Evolutionary conservation across 2,329 filamentous ascomycete genomes (phyloP).

Genomic region (Aspergillus hortae): DNA sequence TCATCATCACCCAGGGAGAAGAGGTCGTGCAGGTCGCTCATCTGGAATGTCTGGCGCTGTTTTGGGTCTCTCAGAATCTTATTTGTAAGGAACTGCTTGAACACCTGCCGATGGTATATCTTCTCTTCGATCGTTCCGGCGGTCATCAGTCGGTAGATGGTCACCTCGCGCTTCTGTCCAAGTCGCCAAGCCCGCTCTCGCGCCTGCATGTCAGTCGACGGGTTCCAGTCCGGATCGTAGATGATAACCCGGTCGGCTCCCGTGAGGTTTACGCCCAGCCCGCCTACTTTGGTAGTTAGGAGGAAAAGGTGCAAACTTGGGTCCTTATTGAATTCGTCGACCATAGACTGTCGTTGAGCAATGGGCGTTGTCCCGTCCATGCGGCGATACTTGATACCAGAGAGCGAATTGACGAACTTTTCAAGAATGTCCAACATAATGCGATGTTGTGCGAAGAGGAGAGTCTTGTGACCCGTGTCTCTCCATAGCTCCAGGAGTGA

Average conservation of each 20-base stretch:
- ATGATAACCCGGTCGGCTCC: slow-evolving; percentile 96
- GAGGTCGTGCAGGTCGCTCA: slow-evolving; percentile 85
- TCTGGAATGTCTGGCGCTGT: slow-evolving; percentile 84
- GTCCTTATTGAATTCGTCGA: slow-evolving; percentile 87
- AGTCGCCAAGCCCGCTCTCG: slow-evolving; percentile 93
- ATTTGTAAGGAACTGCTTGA: slow-evolving; percentile 96
- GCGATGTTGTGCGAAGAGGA: slow-evolving; percentile 88
- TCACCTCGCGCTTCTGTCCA: slow-evolving; percentile 91
- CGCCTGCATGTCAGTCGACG: slow-evolving; percentile 91
- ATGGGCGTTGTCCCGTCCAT: slow-evolving; percentile 95
- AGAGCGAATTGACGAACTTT: slow-evolving; percentile 66
- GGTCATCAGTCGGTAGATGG: slow-evolving; percentile 96
- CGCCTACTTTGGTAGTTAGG: slow-evolving; percentile 91
- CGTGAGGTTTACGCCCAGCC: slow-evolving; percentile 88
- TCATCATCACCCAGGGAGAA: slow-evolving; percentile 72
- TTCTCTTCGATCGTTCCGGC: slow-evolving; percentile 98
- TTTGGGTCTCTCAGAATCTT: slow-evolving; percentile 94
- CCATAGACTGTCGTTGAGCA: slow-evolving; percentile 80
- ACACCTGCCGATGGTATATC: slow-evolving; percentile 97
- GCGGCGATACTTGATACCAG: slow-evolving; percentile 71
- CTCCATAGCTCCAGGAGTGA: slow-evolving; percentile 86
- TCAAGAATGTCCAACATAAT: slow-evolving; percentile 96
- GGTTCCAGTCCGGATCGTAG: slow-evolving; percentile 98
- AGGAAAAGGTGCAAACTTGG: slow-evolving; percentile 81
- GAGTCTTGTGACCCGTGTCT: slow-evolving; percentile 84